Conservation (phyloP, 2,329 filamentous ascomycete species). For the Didymellaceae sp. region DNA sequence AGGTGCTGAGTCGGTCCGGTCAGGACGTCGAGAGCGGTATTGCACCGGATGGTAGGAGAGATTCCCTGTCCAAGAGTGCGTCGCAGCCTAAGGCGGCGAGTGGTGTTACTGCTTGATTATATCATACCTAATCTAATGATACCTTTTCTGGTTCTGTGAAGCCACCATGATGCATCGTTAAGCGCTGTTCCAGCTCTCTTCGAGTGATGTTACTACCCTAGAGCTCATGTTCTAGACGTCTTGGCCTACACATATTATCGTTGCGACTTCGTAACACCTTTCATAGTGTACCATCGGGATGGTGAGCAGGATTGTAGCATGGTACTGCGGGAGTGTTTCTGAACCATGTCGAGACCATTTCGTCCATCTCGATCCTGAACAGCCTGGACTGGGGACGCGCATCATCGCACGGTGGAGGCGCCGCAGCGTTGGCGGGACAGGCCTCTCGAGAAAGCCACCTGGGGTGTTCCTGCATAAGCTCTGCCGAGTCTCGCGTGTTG, state of each 20-base stretch:
- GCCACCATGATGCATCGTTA: no score
- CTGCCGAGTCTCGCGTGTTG: background rate
- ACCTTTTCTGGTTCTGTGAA: background rate
- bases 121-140: background rate
- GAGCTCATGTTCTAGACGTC: no score
- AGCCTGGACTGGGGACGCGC: background rate
- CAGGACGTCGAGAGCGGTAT: slow-evolving; percentile 48
- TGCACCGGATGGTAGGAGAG: slow-evolving; percentile 42
- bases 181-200: no score
- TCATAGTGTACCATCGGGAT: no score
- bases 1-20: slow-evolving; percentile 39
- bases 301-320: no score
- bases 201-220: no score
- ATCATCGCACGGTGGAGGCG: background rate
- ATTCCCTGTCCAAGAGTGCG: slow-evolving; percentile 16
- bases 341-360: background rate
- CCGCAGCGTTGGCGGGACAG: no score
- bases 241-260: no score
- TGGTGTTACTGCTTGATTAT: slow-evolving; percentile 3
- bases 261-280: no score
- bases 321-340: background rate
- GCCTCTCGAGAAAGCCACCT: no score
- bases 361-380: background rate
- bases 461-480: slow-evolving; percentile 9
- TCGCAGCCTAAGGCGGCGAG: background rate